These are phyloP conservation scores for Simmondsia chinensis DNA, from an alignment of 148 eudicot genomes.

Conservation along the genomic window DNA sequence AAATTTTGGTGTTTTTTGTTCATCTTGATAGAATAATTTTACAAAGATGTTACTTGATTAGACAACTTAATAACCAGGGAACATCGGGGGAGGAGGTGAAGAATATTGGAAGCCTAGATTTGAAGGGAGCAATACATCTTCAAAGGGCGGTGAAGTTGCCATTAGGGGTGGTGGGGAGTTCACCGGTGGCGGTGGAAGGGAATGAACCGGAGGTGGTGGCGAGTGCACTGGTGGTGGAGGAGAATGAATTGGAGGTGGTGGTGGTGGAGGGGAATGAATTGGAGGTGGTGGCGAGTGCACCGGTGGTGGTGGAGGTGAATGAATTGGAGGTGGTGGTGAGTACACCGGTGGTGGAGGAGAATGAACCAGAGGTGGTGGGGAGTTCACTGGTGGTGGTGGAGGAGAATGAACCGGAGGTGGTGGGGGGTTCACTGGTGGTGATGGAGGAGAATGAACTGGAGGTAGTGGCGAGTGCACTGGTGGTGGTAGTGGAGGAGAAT, in stretches of 20 bases:
- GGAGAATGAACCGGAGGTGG: slow-evolving; percentile 4
- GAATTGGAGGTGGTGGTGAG: neutral
- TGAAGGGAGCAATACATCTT: slow-evolving; percentile 4
- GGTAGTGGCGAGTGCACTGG: slow-evolving; percentile 9
- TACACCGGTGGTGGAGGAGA: slow-evolving; percentile 5
- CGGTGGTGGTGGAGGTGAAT: neutral
- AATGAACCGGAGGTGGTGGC: neutral
- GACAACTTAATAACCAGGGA: slow-evolving; percentile 14
- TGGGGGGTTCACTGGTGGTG: neutral
- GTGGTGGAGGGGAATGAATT: neutral
- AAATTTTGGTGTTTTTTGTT: no score
- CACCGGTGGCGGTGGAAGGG: neutral
- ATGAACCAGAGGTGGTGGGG: slow-evolving; percentile 3
- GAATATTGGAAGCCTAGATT: slow-evolving; percentile 3
- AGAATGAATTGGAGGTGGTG: neutral
- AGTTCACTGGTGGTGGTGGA: neutral
- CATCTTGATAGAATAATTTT: neutral
- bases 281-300: neutral
- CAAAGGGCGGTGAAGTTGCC: no score
- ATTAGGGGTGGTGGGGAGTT: neutral
- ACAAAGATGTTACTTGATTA: neutral
- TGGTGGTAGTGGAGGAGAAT: neutral
- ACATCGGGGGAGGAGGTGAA: slow-evolving; percentile 14
- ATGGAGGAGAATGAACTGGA: slow-evolving; percentile 6
- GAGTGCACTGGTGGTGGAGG: neutral